Evolutionary conservation across 1,284 basidiomycete species (phyloP), one percentile per base, ranked within the genome.

Genomic region (Lignosus rhinocerotis): DNA sequence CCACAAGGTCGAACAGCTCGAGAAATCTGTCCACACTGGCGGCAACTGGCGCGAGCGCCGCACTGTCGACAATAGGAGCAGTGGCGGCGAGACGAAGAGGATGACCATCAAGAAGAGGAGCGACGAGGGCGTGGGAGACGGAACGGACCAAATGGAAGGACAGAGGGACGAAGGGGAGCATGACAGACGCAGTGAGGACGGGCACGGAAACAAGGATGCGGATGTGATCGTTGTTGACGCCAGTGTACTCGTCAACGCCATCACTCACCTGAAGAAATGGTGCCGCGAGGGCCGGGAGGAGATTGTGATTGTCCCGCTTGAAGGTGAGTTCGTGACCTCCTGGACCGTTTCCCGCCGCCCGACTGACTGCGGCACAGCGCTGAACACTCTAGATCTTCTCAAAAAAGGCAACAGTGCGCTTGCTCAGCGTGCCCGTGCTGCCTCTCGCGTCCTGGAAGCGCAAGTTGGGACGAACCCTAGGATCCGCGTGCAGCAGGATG

Each of bases 331-430:
- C 6, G 0, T 43, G 14, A 3, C 44, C 36, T 6, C n/a, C 5
- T n/a, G n/a, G 36, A 11, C 36, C 36, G 7, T 39, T 6, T 12
- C 36, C 36, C 36, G 14, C 17, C 43, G 44, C 53, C 6, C 38
- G 47, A 39, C n/a, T 30, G 36, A 9, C 21, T 10, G 17, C 39
- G 21, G 47, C 33, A 19, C 69, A 94, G 94, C 90, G 6, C 81
- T 96, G 33, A 94, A 93, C 69, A 96, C 94, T 0, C 83, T 97
- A n/a, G 94, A 97, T 72, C 78, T 96, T 6, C 84, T 96, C 66
- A 97, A 97, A 80, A 96, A 96, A 72, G 94, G 94, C 1, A 86
- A 86, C 0, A 88, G 81, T 34, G 75, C 83, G 0, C 81, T 93
- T 19, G 93, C 93, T 0, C 85, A 90, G 65, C 87, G 89, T 14